Percentiles rank a stretch among this genome's conserved stretches.
These are phyloP conservation scores for Trichoderma reesei DNA, from an alignment of 495 filamentous ascomycete genomes.

Conservation along the genomic window DNA sequence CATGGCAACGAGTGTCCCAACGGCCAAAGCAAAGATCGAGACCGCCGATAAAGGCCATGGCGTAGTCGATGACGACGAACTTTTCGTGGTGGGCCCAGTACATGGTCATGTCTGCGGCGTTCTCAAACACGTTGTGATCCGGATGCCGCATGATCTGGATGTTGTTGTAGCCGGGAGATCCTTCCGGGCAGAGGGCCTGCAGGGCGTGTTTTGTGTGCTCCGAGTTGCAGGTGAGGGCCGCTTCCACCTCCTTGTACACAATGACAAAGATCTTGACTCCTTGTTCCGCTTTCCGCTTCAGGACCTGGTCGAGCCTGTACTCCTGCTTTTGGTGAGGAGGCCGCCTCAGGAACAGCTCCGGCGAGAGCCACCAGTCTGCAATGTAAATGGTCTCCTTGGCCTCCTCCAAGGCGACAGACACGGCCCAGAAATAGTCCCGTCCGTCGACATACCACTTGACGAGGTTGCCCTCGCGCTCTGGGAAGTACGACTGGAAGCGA, in stretches of 20 bases:
- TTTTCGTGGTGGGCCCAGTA: conserved; percentile 99
- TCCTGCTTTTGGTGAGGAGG: conserved; percentile 72
- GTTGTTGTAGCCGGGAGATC: conserved; percentile 70
- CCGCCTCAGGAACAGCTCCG: conserved; percentile 81
- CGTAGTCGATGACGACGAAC: conserved; percentile 88
- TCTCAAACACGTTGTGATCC: conserved; percentile 90
- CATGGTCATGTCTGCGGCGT: conserved; percentile 91
- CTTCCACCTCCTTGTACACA: conserved; percentile 82
- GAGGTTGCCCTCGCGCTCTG: conserved; percentile 70
- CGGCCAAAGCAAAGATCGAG: conserved; percentile 94
- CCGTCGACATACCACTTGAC: conserved; percentile 98
- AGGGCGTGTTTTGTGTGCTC: conserved; percentile 86
- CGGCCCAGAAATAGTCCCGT: conserved; percentile 86
- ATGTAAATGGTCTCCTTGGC: conserved; percentile 94
- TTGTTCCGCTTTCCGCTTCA: conserved; percentile 81
- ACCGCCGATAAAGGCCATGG: conserved; percentile 82
- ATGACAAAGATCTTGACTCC: conserved; percentile 93
- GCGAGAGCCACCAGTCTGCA: conserved; percentile 93
- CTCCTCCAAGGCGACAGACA: conserved; percentile 74
- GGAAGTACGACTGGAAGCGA: conserved; percentile 81
- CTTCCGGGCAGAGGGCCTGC: conserved; percentile 68
- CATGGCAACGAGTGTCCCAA: conserved; percentile 83
- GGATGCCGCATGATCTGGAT: conserved; percentile 87
- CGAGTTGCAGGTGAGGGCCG: conserved; percentile 85
- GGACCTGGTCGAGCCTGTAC: conserved; percentile 76